Conservation (phyloP, 2,329 filamentous ascomycete species). For the Teratosphaeria gauchensis region DNA sequence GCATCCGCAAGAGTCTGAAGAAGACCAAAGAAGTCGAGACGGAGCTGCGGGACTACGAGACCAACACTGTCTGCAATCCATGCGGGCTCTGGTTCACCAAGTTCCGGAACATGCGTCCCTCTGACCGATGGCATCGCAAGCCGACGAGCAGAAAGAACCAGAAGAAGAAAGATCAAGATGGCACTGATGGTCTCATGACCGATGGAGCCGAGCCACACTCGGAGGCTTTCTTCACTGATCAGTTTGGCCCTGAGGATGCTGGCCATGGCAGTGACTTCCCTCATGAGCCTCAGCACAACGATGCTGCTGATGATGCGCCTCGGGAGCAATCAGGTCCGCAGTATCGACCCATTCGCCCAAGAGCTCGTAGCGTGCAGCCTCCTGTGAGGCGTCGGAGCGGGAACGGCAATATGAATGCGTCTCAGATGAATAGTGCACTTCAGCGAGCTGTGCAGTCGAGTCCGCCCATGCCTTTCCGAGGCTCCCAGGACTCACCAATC, state of each 20-base stretch:
- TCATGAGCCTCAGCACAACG: conserved; percentile 1
- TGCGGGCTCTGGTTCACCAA: conserved; percentile 94
- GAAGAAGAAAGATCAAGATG: conserved; percentile 16
- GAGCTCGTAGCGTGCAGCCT: conserved; percentile 39
- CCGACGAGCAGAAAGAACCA: conserved; percentile 16
- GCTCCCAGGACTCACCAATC: conserved; percentile 38
- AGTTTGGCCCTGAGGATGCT: background rate
- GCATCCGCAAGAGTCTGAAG: conserved; percentile 72
- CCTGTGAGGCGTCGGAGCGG: conserved; percentile 10
- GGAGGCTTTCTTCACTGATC: conserved; percentile 10
- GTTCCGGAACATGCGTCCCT: conserved; percentile 72
- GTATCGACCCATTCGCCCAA: conserved; percentile 25
- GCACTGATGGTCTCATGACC: conserved; percentile 10
- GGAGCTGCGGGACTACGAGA: conserved; percentile 45
- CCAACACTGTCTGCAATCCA: conserved; percentile 80
- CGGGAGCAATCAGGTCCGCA: background rate
- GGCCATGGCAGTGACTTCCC: conserved; percentile 4
- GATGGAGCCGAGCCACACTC: conserved; percentile 23
- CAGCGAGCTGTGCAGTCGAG: conserved; percentile 52
- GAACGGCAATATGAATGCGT: conserved; percentile 23
- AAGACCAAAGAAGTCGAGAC: conserved; percentile 24
- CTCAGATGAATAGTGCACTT: conserved; percentile 29
- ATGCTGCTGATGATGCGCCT: background rate
- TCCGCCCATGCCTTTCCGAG: conserved; percentile 42
- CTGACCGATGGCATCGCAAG: conserved; percentile 62